Conservation (phyloP, 108 stramenopile genomes). For the Nitzschia sp. region DNA sequence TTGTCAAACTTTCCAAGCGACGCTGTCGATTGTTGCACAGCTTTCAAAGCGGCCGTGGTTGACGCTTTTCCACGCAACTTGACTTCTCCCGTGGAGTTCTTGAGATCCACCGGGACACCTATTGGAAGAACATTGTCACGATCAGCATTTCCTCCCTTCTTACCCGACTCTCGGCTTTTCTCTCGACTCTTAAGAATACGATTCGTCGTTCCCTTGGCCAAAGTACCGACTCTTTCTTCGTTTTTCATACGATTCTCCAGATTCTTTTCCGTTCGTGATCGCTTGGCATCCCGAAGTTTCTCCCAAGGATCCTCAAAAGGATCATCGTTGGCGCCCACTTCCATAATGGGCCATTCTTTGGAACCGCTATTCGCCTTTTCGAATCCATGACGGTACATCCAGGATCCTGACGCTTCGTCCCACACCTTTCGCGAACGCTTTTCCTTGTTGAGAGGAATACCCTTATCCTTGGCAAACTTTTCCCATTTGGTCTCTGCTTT, state of each 20-base stretch:
- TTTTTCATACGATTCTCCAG: conserved; percentile 72
- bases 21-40: conserved; percentile 83
- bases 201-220: conserved; percentile 74
- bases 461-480: conserved; percentile 83
- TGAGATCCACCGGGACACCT: conserved; percentile 80
- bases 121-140: conserved; percentile 42
- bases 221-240: conserved; percentile 61
- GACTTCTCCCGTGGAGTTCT: conserved; percentile 18
- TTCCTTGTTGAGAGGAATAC: conserved; percentile 77
- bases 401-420: conserved; percentile 84
- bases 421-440: conserved; percentile 90
- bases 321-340: conserved; percentile 84
- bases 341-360: conserved; percentile 89
- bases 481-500: conserved; percentile 91
- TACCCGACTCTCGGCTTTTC: conserved; percentile 55
- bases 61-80: conserved; percentile 69
- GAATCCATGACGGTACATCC: conserved; percentile 85
- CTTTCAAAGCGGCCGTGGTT: conserved; percentile 61
- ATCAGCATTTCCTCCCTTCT: conserved; percentile 44
- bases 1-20: conserved; percentile 85
- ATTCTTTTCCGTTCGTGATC: conserved; percentile 68
- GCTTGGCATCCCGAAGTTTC: conserved; percentile 68
- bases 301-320: conserved; percentile 87
- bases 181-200: conserved; percentile 52
- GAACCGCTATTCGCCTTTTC: conserved; percentile 70